A percentile compares a stretch with the other conserved stretches of the same genome.
phyloP scores from a whole-genome alignment of 192 early-diverging fungal species.

The Podila epicladia region DNA sequence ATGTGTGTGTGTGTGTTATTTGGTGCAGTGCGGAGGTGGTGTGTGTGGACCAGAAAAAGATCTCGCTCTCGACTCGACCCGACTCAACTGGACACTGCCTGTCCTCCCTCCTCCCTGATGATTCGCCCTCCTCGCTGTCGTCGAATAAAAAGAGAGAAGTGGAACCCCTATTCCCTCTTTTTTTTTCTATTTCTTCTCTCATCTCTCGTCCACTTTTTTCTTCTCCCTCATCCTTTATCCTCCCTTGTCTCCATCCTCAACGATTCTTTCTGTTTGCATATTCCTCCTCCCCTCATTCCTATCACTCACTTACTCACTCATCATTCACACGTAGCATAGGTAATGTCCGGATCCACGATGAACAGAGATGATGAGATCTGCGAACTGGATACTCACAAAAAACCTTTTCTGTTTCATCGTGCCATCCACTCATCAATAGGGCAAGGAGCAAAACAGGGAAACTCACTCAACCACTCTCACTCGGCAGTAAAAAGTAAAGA shows the following conservation, averaged over 20 bases:
- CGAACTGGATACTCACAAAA: too few species aligned
- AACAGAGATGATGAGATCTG: too few species aligned
- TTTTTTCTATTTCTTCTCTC: constrained; percentile 5
- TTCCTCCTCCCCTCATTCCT: neutral
- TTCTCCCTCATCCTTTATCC: too few species aligned
- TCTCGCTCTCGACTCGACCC: too few species aligned
- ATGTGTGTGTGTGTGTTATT: too few species aligned
- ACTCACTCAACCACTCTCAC: neutral
- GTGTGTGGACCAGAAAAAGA: too few species aligned
- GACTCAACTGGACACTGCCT: neutral
- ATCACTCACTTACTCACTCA: neutral
- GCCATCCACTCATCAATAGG: neutral
- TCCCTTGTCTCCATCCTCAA: neutral
- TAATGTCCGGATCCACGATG: too few species aligned
- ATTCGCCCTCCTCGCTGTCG: neutral
- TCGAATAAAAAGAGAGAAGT: neutral
- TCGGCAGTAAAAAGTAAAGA: neutral
- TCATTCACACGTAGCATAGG: neutral
- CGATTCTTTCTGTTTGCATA: neutral
- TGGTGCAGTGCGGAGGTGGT: too few species aligned
- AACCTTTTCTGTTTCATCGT: neutral
- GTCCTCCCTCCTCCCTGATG: neutral
- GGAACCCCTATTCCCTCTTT: neutral
- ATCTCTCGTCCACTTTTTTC: neutral
- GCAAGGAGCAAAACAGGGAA: constrained; percentile 7